A percentile compares a stretch with the other conserved stretches of the same genome.
These are phyloP conservation scores for Liquidambar formosana DNA, from an alignment of 164 flowering plant species.

Conservation along the genomic window DNA sequence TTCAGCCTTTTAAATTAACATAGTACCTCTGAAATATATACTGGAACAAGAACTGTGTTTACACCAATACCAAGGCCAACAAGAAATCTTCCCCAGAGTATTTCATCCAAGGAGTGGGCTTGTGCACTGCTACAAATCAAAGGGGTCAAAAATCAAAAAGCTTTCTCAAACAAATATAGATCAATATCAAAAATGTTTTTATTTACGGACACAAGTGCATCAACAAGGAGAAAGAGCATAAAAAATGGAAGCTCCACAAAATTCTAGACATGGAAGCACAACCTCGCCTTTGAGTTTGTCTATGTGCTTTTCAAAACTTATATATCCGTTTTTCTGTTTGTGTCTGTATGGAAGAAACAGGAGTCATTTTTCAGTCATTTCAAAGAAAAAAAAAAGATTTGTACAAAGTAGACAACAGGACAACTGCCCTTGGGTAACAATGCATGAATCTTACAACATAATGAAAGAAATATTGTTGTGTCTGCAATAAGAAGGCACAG, in stretches of 20 bases:
- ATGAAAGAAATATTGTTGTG: too few relatives aligned
- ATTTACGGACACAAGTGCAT: neutral
- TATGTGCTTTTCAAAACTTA: too few relatives aligned
- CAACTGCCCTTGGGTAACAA: neutral
- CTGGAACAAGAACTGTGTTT: conserved; percentile 81
- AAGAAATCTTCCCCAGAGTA: conserved; percentile 76
- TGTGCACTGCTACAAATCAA: conserved; percentile 58
- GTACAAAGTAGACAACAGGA: too few relatives aligned
- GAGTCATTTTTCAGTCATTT: too few relatives aligned
- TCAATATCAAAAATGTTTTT: neutral
- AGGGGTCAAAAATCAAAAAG: neutral
- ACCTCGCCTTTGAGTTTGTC: too few relatives aligned
- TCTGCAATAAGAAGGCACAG: neutral
- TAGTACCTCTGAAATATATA: conserved; percentile 78
- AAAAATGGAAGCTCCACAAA: neutral
- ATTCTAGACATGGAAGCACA: neutral
- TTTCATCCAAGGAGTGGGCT: conserved; percentile 70
- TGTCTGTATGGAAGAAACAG: too few relatives aligned
- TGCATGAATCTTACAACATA: too few relatives aligned
- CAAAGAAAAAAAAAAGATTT: too few relatives aligned
- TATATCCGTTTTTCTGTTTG: too few relatives aligned
- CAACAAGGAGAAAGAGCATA: neutral
- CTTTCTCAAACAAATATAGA: neutral
- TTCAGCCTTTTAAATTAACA: neutral
- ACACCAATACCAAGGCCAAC: conserved; percentile 93